Percentiles rank a stretch among this genome's conserved stretches.
Evolutionary conservation across 192 early-diverging fungal species (phyloP).

Genomic region (Umbelopsis sp.): DNA sequence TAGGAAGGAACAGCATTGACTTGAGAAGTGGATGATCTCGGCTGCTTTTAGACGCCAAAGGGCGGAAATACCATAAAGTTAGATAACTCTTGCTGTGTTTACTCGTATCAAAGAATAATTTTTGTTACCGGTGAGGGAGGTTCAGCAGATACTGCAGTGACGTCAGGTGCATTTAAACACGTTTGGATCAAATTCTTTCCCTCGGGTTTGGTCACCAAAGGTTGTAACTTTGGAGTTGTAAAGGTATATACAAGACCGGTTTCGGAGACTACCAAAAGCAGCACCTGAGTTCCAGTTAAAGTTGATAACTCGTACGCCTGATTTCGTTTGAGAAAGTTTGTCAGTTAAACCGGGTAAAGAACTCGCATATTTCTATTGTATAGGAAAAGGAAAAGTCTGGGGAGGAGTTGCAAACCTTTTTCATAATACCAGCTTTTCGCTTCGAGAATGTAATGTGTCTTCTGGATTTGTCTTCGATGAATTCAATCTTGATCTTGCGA

Average conservation of each 20-base stretch:
- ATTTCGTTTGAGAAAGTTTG: neutral
- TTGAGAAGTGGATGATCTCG: conserved; percentile 4
- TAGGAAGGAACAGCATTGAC: neutral
- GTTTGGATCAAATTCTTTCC: conserved; percentile 92
- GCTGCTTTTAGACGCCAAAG: neutral
- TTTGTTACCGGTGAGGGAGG: conserved; percentile 4
- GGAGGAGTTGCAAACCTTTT: conserved; percentile 61
- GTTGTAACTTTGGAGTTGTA: conserved; percentile 91
- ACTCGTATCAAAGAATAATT: too few species aligned
- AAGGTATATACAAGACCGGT: conserved; percentile 95
- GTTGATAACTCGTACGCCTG: conserved; percentile 91
- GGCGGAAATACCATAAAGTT: too few species aligned
- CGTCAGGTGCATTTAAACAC: conserved; percentile 86
- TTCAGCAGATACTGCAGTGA: conserved; percentile 18
- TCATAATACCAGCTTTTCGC: conserved; percentile 96
- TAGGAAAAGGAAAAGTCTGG: conserved; percentile 28
- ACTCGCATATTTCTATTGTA: neutral
- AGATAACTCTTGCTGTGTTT: too few species aligned
- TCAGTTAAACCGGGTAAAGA: neutral
- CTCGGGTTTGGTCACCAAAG: conserved; percentile 87
- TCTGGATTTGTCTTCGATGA: conserved; percentile 89
- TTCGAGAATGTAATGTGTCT: conserved; percentile 95
- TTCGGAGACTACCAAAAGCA: conserved; percentile 91
- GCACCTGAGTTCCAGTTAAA: conserved; percentile 93
- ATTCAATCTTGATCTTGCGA: conserved; percentile 95